Evolutionary conservation across 768 basidiomycete genomes (phyloP).

Genomic region (Xanthoconium stramineum): DNA sequence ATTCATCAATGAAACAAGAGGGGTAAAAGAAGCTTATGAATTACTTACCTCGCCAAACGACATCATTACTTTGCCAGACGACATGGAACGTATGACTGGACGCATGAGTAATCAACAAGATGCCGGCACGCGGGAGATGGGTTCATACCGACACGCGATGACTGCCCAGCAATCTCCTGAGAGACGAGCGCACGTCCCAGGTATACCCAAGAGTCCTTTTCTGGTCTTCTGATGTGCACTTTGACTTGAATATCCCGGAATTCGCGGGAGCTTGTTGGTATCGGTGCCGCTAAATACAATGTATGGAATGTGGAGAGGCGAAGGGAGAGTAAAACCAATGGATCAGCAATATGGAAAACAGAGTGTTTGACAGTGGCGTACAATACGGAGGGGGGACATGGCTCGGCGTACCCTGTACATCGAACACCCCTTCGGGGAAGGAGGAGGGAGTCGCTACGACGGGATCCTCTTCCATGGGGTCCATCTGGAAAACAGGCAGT

Average conservation of each 20-base stretch:
- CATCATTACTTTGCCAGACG: slow-evolving; percentile 65
- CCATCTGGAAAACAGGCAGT: slow-evolving; percentile 22
- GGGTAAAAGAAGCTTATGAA: neutral
- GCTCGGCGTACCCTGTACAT: slow-evolving; percentile 15
- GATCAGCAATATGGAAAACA: slow-evolving; percentile 10
- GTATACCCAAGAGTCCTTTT: slow-evolving; percentile 78
- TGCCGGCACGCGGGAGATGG: neutral
- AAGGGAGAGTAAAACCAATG: neutral
- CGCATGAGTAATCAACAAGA: slow-evolving; percentile 7
- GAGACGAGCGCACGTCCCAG: slow-evolving; percentile 74
- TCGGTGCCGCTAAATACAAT: slow-evolving; percentile 19
- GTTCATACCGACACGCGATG: slow-evolving; percentile 73
- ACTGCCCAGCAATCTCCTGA: slow-evolving; percentile 72
- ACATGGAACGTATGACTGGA: slow-evolving; percentile 41
- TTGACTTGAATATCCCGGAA: slow-evolving; percentile 82
- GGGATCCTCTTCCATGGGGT: slow-evolving; percentile 34
- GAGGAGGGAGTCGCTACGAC: slow-evolving; percentile 22
- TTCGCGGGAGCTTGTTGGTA: slow-evolving; percentile 40
- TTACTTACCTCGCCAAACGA: slow-evolving; percentile 65
- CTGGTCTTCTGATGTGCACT: slow-evolving; percentile 77
- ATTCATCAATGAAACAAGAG: neutral
- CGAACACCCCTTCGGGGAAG: slow-evolving; percentile 18
- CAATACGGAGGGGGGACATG: slow-evolving; percentile 16
- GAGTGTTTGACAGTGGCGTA: slow-evolving; percentile 12
- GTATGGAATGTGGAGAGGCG: neutral